phyloP scores from a whole-genome alignment of 305 asterid genomes.

The Solanum aculeatissimum region DNA sequence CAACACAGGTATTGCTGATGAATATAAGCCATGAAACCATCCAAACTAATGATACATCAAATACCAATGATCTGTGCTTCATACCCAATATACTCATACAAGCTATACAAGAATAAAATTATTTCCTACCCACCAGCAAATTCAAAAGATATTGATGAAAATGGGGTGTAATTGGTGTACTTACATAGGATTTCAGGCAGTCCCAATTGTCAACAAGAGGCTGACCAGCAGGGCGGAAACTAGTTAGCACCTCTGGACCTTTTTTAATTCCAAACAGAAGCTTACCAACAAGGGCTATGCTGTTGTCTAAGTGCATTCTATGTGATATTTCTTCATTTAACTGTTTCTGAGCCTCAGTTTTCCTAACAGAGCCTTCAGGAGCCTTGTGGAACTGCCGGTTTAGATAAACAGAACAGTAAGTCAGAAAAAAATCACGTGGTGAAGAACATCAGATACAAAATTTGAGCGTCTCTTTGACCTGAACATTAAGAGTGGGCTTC shows the following conservation, averaged over 20 bases:
- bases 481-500: neutral
- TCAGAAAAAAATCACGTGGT: neutral
- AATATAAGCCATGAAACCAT: neutral
- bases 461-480: neutral
- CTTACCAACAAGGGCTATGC: slow-evolving; percentile 57
- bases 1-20: neutral
- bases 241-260: slow-evolving; percentile 46
- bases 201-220: slow-evolving; percentile 87
- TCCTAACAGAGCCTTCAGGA: slow-evolving; percentile 63
- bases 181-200: slow-evolving; percentile 87
- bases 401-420: neutral
- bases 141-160: neutral
- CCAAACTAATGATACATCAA: neutral
- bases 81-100: neutral
- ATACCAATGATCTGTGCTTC: neutral
- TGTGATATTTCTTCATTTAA: slow-evolving; percentile 74
- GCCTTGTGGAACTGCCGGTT: slow-evolving; percentile 71
- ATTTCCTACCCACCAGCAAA: neutral
- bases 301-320: slow-evolving; percentile 64
- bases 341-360: slow-evolving; percentile 73
- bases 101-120: neutral
- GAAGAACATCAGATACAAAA: neutral
- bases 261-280: slow-evolving; percentile 69
- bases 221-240: slow-evolving; percentile 60
- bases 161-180: neutral